phyloP scores from a whole-genome alignment of 805 yeast genomes.

The Ogataea allantospora region DNA sequence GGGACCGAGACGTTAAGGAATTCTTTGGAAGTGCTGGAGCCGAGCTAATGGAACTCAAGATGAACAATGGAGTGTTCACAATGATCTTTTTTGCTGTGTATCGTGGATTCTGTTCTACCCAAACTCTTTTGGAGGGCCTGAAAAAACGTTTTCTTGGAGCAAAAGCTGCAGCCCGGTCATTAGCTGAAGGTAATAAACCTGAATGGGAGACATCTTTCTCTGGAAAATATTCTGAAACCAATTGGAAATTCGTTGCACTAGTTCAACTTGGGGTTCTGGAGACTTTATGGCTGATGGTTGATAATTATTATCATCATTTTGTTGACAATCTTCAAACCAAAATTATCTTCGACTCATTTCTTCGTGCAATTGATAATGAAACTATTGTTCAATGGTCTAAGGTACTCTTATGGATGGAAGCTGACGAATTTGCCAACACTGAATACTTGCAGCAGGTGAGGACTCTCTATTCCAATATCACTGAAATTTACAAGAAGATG shows the following conservation, averaged over 20 bases:
- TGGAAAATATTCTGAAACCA: slow-evolving; percentile 43
- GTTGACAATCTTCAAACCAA: slow-evolving; percentile 64
- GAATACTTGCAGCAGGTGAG: slow-evolving; percentile 23
- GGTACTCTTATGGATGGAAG: slow-evolving; percentile 28
- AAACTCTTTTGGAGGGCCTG: slow-evolving; percentile 49
- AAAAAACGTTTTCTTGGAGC: slow-evolving; percentile 60
- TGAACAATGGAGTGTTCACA: slow-evolving; percentile 65
- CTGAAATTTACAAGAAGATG: slow-evolving; percentile 56
- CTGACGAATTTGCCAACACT: slow-evolving; percentile 16
- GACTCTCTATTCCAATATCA: slow-evolving; percentile 25
- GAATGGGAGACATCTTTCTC: slow-evolving; percentile 51
- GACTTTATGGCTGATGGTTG: slow-evolving; percentile 66
- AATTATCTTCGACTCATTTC: slow-evolving; percentile 56
- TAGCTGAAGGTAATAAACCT: slow-evolving; percentile 35
- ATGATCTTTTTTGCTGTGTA: slow-evolving; percentile 69
- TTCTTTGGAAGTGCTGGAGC: slow-evolving; percentile 26
- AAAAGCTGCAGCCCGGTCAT: slow-evolving; percentile 54
- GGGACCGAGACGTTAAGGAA: slow-evolving; percentile 41
- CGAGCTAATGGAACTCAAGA: slow-evolving; percentile 39
- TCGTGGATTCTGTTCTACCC: slow-evolving; percentile 62
- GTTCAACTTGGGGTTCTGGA: slow-evolving; percentile 82
- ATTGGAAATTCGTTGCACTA: slow-evolving; percentile 66
- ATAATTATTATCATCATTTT: slow-evolving; percentile 73
- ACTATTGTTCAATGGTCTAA: slow-evolving; percentile 51
- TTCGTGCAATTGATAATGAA: slow-evolving; percentile 68